Percentiles rank a stretch among this genome's conserved stretches.
These are phyloP conservation scores for Pyracantha coccinea DNA, from an alignment of 331 rosid genomes.

Conservation along the genomic window DNA sequence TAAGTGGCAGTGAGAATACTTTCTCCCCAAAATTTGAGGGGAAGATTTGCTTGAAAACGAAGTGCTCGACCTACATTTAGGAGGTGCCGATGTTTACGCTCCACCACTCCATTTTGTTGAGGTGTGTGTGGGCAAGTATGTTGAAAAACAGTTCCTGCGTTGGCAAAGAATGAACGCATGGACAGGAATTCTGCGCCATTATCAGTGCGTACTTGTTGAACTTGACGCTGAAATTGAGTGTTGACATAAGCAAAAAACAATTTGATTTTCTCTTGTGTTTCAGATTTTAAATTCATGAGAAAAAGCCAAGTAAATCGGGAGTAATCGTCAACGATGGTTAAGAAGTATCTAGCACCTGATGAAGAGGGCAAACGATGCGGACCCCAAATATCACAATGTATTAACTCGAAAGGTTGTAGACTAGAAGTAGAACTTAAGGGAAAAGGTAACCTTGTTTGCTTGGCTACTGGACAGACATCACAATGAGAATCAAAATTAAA, in stretches of 20 bases:
- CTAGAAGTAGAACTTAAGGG: too few relatives aligned
- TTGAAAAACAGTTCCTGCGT: background rate
- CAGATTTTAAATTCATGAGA: too few relatives aligned
- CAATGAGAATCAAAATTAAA: too few relatives aligned
- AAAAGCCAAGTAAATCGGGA: too few relatives aligned
- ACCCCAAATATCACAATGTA: too few relatives aligned
- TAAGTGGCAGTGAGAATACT: background rate
- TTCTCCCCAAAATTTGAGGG: background rate
- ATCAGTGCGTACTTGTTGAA: background rate
- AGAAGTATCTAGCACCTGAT: too few relatives aligned
- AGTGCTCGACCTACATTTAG: background rate
- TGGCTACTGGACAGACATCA: too few relatives aligned
- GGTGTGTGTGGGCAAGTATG: background rate
- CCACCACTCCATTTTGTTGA: background rate
- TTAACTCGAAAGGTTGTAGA: too few relatives aligned
- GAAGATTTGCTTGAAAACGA: background rate
- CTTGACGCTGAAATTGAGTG: background rate
- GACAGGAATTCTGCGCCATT: background rate
- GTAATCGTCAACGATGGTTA: too few relatives aligned
- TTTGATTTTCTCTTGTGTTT: too few relatives aligned
- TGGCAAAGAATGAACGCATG: background rate
- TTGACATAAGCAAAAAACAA: background rate
- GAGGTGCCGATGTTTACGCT: background rate
- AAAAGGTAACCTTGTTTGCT: too few relatives aligned
- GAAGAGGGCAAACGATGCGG: too few relatives aligned